phyloP scores from a whole-genome alignment of 2,329 filamentous ascomycete species.

The Spiromastix sp. region DNA sequence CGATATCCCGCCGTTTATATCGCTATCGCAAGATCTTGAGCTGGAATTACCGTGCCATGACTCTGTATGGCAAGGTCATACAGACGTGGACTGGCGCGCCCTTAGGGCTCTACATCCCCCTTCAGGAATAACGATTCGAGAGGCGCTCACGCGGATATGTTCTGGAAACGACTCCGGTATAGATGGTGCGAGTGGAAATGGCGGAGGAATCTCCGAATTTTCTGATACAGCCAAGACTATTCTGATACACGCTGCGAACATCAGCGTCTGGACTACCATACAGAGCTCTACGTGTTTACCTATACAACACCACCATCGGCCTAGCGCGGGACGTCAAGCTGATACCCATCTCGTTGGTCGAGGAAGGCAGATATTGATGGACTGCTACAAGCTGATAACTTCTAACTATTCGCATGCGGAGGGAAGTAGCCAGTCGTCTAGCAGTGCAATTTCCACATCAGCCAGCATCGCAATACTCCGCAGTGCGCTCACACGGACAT shows the following conservation, averaged over 20 bases:
- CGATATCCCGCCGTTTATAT: slow-evolving; percentile 2
- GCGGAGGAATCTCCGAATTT: neutral
- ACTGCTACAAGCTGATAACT: neutral
- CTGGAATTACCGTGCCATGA: neutral
- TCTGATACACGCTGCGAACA: neutral
- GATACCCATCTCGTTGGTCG: neutral
- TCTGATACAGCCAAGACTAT: neutral
- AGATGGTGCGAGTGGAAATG: neutral
- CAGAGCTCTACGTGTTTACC: neutral
- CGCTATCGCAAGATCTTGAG: neutral
- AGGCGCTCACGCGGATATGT: neutral
- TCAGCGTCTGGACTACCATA: neutral
- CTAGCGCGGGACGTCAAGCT: neutral
- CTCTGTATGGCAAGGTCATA: neutral
- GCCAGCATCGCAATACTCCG: neutral
- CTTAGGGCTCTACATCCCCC: neutral
- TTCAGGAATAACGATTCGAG: neutral
- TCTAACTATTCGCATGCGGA: neutral
- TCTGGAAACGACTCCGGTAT: neutral
- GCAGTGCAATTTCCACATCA: neutral
- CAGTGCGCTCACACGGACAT: neutral
- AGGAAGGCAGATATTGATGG: neutral
- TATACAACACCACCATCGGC: neutral
- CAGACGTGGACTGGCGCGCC: neutral
- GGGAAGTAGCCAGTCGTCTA: neutral